phyloP scores from a whole-genome alignment of 1,284 basidiomycete species.

The Austroboletus novae-zelandiae region DNA sequence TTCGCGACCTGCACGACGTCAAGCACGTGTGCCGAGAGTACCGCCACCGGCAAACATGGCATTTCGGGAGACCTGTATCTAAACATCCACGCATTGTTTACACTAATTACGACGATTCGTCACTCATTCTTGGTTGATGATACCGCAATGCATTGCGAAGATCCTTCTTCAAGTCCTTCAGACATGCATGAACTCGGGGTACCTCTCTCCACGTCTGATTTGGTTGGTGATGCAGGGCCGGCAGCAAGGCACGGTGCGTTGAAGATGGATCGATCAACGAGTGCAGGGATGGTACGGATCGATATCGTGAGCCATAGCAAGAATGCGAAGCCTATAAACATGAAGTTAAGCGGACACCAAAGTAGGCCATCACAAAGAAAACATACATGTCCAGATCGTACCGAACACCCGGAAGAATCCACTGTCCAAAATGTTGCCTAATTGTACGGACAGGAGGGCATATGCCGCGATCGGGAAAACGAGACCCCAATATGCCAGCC shows the following conservation, averaged over 20 bases:
- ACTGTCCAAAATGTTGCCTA: conserved; percentile 46
- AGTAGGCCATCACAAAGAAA: background rate
- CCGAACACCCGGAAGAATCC: conserved; percentile 43
- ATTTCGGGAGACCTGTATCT: background rate
- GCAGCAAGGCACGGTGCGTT: conserved; percentile 38
- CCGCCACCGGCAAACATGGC: conserved; percentile 19
- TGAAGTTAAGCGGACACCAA: conserved; percentile 3
- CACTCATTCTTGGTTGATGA: conserved; percentile 1
- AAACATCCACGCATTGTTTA: background rate
- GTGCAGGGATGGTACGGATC: conserved; percentile 38
- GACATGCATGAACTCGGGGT: background rate
- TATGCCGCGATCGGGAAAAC: conserved; percentile 53
- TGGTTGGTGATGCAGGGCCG: background rate
- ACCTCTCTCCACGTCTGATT: conserved; percentile 14
- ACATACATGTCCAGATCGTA: conserved; percentile 35
- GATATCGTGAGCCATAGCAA: conserved; percentile 46
- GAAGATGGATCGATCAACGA: conserved; percentile 46
- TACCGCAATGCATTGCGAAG: background rate
- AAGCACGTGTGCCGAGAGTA: conserved; percentile 4
- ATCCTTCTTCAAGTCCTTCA: background rate
- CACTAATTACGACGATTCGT: background rate
- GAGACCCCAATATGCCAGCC: conserved; percentile 47
- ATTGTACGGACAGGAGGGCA: conserved; percentile 43
- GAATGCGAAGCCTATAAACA: conserved; percentile 37
- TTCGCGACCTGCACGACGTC: background rate